phyloP scores from a whole-genome alignment of 345 rosid genomes.

The Syzygium aqueum region DNA sequence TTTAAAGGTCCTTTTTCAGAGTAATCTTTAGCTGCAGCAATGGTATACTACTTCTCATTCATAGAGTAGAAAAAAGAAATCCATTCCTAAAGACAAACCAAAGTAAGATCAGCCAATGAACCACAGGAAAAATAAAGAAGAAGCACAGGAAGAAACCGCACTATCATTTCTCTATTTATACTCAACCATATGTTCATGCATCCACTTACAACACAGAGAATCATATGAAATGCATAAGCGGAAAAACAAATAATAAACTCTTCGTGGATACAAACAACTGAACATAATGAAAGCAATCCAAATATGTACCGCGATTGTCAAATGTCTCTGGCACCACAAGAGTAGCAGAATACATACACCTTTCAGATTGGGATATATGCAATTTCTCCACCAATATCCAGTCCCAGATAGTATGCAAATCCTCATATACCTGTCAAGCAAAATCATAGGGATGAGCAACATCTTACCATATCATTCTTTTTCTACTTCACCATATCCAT shows the following conservation, averaged over 20 bases:
- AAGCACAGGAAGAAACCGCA: background rate
- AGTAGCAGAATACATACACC: conserved; percentile 63
- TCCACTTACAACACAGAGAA: background rate
- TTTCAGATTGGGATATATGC: conserved; percentile 49
- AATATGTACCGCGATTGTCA: conserved; percentile 63
- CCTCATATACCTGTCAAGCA: conserved; percentile 67
- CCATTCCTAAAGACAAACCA: background rate
- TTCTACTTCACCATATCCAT: background rate
- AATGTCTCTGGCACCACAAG: conserved; percentile 83
- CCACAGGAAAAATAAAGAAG: background rate
- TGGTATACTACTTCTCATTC: background rate
- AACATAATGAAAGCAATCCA: background rate
- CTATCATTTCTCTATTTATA: background rate
- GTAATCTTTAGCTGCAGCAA: background rate
- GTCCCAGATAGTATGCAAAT: conserved; percentile 76
- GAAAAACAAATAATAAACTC: background rate
- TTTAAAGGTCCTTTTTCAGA: background rate
- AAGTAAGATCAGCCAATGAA: background rate
- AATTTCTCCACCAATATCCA: conserved; percentile 73
- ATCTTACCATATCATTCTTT: background rate
- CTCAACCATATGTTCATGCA: background rate
- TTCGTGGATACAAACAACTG: background rate
- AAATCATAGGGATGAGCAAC: background rate
- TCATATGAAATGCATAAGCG: background rate
- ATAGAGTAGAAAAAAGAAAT: background rate